Percentiles rank a stretch among this genome's conserved stretches.
These are phyloP conservation scores for Apiotrichum veenhuisii DNA, from an alignment of 1,284 basidiomycete genomes.

Conservation along the genomic window DNA sequence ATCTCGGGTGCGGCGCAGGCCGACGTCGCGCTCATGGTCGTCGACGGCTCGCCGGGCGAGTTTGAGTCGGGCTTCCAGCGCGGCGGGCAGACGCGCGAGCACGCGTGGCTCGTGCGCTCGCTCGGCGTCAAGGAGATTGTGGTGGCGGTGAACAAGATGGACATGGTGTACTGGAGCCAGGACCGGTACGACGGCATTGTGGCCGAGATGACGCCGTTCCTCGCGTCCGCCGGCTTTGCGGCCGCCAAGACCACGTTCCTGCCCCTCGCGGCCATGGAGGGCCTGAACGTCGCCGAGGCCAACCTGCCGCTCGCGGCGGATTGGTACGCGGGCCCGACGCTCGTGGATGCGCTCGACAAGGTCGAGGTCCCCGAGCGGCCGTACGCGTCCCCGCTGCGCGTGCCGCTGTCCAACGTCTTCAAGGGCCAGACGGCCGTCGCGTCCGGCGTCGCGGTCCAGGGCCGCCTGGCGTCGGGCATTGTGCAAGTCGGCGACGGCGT, in stretches of 20 bases:
- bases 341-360: constrained; percentile 77
- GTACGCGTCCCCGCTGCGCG: constrained; percentile 70
- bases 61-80: constrained; percentile 94
- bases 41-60: constrained; percentile 84
- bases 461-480: constrained; percentile 81
- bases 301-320: constrained; percentile 32
- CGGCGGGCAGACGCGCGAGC: constrained; percentile 95
- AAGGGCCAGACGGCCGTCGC: constrained; percentile 71
- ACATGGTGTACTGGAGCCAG: constrained; percentile 78
- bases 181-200: constrained; percentile 83
- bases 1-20: constrained; percentile 97
- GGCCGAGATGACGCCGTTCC: constrained; percentile 69
- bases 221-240: constrained; percentile 81
- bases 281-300: constrained; percentile 65
- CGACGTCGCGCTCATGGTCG: constrained; percentile 90
- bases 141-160: constrained; percentile 92
- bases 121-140: constrained; percentile 91
- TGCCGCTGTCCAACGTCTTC: constrained; percentile 95
- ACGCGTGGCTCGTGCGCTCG: constrained; percentile 85
- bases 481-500: constrained; percentile 88
- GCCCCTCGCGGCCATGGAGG: constrained; percentile 85
- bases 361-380: constrained; percentile 77
- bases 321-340: constrained; percentile 85
- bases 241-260: constrained; percentile 74
- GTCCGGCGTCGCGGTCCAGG: constrained; percentile 72